Base-by-base conservation (phyloP, 805 yeast species). In the Hanseniaspora lindneri region DNA sequence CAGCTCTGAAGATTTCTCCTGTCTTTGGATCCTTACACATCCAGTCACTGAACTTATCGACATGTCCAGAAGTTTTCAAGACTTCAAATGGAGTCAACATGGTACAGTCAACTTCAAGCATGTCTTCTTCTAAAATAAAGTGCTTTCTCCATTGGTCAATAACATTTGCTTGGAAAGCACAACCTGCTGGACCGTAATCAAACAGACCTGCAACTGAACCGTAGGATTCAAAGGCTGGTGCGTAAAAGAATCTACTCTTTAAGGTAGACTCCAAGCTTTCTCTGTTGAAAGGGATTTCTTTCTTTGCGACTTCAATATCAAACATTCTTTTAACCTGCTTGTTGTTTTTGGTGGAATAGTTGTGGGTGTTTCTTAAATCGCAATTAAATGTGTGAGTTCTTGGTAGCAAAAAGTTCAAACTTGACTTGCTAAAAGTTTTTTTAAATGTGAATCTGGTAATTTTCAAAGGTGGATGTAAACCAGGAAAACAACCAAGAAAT, bases 111-210 rank as follows among this genome's bases (percentile, higher is more conserved):
- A 92, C 96, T 69, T 92, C 99, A 62, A 88, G 75, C 97, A 92
- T 92, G 62, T 92, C 97, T 71, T 92, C 99, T 69, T 92, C 97
- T 56, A 94, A 72, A 53, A 92, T 80, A 65, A 92, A 92, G 69
- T 92, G 99, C 66, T 88, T 89, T 73, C 97, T 83, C 98, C 98
- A 92, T 43, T 77, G 74, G 62, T 94, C 99, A 53, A 92, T 72
- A 54, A 92, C 75, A 66, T 92, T 89, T 60, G 96, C 95, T 72
- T 89, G 97, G 68, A 92, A 77, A 11, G 97, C 94, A 72, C 97
- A 89, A 54, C 98, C 98, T 65, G 98, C 96, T 54, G 99, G 99
- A 70, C 99, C 99, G 64, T 88, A 92, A 66, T 92, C 99, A 66
- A 85, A 92, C 51, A 92, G 74, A 56, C 99, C 99, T 42, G 96